Percentiles rank a stretch among this genome's conserved stretches.
These are phyloP conservation scores for Trichopus zeylanicus DNA, from an alignment of 116 monocot species.

Conservation along the genomic window DNA sequence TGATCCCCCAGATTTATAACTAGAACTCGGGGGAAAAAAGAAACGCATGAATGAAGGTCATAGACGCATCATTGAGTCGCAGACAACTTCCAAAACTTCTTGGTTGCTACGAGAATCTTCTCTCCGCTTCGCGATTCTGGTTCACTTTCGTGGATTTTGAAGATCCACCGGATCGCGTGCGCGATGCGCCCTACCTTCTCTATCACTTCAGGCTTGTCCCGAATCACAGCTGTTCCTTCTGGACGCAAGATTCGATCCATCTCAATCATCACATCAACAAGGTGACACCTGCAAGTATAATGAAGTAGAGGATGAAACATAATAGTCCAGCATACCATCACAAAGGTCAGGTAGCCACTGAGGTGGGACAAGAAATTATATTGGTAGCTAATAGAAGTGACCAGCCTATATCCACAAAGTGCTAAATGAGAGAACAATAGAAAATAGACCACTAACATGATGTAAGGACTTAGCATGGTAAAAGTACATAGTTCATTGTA, in stretches of 20 bases:
- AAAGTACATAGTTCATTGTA: too few species aligned
- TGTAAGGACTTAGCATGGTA: too few species aligned
- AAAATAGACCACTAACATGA: too few species aligned
- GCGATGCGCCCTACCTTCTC: constrained; percentile 55
- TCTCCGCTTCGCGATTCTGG: constrained; percentile 42
- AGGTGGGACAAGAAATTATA: too few species aligned
- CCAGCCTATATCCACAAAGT: too few species aligned
- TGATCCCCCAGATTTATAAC: too few species aligned
- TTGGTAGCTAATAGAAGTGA: too few species aligned
- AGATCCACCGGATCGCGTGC: constrained; percentile 52
- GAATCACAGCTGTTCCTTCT: constrained; percentile 65
- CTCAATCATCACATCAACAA: constrained; percentile 79
- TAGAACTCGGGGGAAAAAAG: too few species aligned
- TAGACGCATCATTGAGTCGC: too few species aligned
- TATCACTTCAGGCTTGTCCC: constrained; percentile 49
- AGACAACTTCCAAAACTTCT: constrained; percentile 53
- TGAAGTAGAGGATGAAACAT: neutral
- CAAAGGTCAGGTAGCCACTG: too few species aligned
- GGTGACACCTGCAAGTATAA: constrained; percentile 43
- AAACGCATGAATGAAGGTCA: too few species aligned
- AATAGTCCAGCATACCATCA: neutral
- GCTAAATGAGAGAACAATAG: too few species aligned
- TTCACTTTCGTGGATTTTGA: constrained; percentile 40
- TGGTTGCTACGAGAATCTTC: constrained; percentile 73
- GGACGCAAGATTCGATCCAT: constrained; percentile 83